Conservation (phyloP, 164 flowering plant species). For the Platanus orientalis region DNA sequence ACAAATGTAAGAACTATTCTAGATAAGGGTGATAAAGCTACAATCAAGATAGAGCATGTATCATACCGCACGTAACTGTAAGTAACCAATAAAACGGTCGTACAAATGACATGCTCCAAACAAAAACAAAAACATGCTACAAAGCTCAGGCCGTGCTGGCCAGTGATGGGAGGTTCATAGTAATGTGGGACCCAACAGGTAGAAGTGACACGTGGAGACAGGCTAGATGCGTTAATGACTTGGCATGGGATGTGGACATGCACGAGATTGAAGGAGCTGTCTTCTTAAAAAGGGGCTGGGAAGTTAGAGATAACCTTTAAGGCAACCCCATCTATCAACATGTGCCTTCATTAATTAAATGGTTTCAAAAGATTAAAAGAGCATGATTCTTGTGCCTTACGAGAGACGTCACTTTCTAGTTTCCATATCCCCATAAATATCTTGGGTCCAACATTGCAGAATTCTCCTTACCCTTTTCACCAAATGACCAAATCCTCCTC, state of each 20-base stretch:
- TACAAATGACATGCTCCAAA: no score
- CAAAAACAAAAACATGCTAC: neutral
- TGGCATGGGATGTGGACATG: constrained; percentile 17
- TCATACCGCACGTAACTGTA: no score
- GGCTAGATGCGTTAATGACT: constrained; percentile 13
- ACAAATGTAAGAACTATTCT: no score
- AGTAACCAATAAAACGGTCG: no score
- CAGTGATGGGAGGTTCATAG: neutral
- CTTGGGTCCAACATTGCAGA: neutral
- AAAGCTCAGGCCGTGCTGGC: constrained; percentile 12
- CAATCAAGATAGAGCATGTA: neutral
- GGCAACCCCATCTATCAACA: constrained; percentile 35
- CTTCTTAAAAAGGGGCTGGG: neutral
- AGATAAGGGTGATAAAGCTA: no score
- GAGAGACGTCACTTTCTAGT: constrained; percentile 31
- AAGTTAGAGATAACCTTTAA: constrained; percentile 28
- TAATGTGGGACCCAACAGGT: constrained; percentile 3
- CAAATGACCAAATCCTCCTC: constrained; percentile 9
- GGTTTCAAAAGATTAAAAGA: constrained; percentile 18
- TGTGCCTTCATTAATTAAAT: constrained; percentile 34
- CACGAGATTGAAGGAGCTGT: constrained; percentile 8
- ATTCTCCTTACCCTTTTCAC: neutral
- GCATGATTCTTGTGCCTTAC: constrained; percentile 51
- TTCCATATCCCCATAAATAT: constrained; percentile 5
- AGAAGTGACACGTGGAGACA: constrained; percentile 18